Evolutionary conservation across 73 alveolate species (phyloP), one percentile per base, ranked within the genome.

Genomic region (Tetrahymena elliotti): DNA sequence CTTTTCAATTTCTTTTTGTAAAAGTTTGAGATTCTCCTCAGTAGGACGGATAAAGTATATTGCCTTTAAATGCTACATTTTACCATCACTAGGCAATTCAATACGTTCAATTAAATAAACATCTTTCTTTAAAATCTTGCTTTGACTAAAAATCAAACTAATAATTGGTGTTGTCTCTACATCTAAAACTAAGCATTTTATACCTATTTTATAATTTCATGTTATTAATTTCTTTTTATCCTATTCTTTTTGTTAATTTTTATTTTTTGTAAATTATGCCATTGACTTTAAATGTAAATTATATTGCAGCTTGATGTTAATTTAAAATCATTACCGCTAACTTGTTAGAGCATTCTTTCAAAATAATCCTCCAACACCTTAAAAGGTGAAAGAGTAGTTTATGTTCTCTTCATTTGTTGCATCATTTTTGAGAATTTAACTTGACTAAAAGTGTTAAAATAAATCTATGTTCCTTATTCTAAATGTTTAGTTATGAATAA

Each of bases 61-160:
- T 47, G 52, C 96, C 24, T 94, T 94, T 94, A 94, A 84, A 92
- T 94, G 96, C 52, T 92, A 12, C 34, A 94, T 84, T 37, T 88
- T 94, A 35, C 83, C 83, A 84, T 94, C 93, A 35, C 93, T 47
- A n/a, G 33, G 47, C 34, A 39, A 37, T 15, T 94, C 96, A 20
- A 94, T 94, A 52, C 83, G 93, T 52, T 94, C 96, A 52, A 94
- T 94, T 24, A 94, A 27, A 84, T 94, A 94, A 33, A 94, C 96
- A 52, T 94, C 96, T 92, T 88, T 94, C 92, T 94, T 94, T 20
- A 94, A 35, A 31, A 94, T 94, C 53, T 94, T 52, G 35, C 93
- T 47, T 88, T 94, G 93, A 88, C 95, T 47, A n/a, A 84, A 94
- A 18, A 94, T 94, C n/a, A 94, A 82, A 24, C 93, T 84, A 22